Percentiles rank a stretch among this genome's conserved stretches.
These are phyloP conservation scores for Vitis rotundifolia DNA, from an alignment of 164 flowering plant species.

Conservation along the genomic window DNA sequence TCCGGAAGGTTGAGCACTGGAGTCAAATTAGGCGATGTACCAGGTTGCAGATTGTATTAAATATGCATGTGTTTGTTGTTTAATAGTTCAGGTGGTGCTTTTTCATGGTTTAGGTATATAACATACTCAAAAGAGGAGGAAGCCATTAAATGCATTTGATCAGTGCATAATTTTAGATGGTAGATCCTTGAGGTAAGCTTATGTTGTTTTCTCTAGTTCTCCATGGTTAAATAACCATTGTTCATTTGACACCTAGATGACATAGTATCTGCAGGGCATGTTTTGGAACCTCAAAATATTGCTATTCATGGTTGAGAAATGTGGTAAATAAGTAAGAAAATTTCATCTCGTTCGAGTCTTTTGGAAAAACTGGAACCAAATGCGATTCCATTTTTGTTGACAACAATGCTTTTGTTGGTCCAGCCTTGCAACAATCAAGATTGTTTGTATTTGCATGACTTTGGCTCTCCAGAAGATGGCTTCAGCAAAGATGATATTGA, in stretches of 20 bases:
- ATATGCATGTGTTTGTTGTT: too few species aligned
- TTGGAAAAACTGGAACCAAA: too few species aligned
- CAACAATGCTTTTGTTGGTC: conserved; percentile 9
- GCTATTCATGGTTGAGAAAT: conserved; percentile 78
- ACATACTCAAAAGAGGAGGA: conserved; percentile 75
- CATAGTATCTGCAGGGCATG: conserved; percentile 56
- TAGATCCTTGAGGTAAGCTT: conserved; percentile 54
- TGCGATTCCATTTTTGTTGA: too few species aligned
- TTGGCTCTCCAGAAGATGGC: conserved; percentile 46
- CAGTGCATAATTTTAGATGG: conserved; percentile 78
- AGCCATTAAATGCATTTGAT: conserved; percentile 71
- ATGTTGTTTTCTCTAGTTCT: not conserved
- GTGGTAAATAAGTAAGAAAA: conserved; percentile 33
- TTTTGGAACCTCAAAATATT: conserved; percentile 82
- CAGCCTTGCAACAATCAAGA: conserved; percentile 47
- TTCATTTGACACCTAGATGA: not conserved
- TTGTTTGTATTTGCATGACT: conserved; percentile 43
- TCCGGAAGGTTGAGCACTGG: too few species aligned
- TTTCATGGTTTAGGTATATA: conserved; percentile 51
- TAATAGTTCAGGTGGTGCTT: too few species aligned
- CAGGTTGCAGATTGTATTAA: too few species aligned
- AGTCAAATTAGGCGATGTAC: too few species aligned
- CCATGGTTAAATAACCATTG: too few species aligned
- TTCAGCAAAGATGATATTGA: conserved; percentile 46
- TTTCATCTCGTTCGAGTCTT: too few species aligned